Evolutionary conservation across 2,329 filamentous ascomycete genomes (phyloP).

Genomic region (Nemania bipapillata): DNA sequence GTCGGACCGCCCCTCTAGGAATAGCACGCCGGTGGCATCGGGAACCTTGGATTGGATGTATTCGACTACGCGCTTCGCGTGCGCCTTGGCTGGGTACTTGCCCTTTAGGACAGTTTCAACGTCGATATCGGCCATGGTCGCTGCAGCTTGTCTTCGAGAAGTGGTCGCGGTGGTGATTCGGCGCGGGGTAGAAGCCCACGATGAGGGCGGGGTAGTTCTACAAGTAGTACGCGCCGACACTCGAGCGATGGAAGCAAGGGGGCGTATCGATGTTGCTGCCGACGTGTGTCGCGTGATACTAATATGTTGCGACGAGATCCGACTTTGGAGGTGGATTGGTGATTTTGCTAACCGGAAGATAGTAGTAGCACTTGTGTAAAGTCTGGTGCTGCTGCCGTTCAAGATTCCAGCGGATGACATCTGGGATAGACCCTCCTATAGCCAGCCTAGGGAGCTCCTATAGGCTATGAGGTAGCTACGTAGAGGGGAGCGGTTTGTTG

Average conservation of each 20-base stretch:
- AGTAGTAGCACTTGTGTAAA: constrained; percentile 7
- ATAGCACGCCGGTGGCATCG: constrained; percentile 77
- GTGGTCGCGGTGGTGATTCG: constrained; percentile 32
- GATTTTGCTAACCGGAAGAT: background rate
- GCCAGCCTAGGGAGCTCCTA: background rate
- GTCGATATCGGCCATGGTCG: constrained; percentile 52
- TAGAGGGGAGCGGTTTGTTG: constrained; percentile 20
- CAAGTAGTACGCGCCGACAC: background rate
- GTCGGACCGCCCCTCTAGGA: constrained; percentile 85
- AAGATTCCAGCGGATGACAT: constrained; percentile 20
- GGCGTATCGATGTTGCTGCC: too few relatives aligned
- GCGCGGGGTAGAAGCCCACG: constrained; percentile 34
- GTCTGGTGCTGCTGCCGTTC: constrained; percentile 9
- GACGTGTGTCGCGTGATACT: background rate
- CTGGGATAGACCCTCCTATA: background rate
- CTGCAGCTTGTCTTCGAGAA: constrained; percentile 21
- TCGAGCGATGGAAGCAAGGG: background rate
- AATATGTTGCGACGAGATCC: constrained; percentile 4
- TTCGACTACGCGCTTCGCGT: constrained; percentile 84
- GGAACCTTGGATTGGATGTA: constrained; percentile 76
- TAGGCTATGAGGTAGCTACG: constrained; percentile 2
- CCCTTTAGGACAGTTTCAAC: constrained; percentile 67
- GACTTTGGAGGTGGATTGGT: background rate
- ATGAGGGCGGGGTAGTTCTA: constrained; percentile 44
- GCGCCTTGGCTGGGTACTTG: constrained; percentile 85